Conservation (phyloP, 148 eudicot genomes). For the Persicaria maculosa region DNA sequence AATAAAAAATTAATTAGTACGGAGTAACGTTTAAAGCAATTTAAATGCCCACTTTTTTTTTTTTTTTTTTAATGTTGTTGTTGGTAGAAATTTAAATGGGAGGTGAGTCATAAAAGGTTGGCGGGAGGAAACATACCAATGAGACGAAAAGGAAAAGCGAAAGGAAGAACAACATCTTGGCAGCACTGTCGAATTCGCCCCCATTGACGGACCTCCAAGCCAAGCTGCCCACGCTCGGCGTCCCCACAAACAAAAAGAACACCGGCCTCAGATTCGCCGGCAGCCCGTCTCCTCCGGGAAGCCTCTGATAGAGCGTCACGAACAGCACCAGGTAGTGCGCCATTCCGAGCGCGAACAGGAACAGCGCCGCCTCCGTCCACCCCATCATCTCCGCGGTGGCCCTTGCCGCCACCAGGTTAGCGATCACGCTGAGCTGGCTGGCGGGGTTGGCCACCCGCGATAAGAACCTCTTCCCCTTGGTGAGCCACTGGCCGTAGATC, state of each 20-base stretch:
- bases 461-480: constrained; percentile 41
- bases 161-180: constrained; percentile 63
- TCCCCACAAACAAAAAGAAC: constrained; percentile 47
- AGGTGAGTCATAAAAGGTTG: neutral
- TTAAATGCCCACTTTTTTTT: no score
- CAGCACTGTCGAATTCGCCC: constrained; percentile 24
- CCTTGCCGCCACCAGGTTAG: constrained; percentile 47
- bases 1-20: no score
- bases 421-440: constrained; percentile 46
- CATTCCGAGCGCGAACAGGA: constrained; percentile 61
- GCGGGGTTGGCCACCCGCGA: constrained; percentile 53
- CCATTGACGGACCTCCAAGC: constrained; percentile 52
- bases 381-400: constrained; percentile 55
- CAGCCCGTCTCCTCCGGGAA: constrained; percentile 38
- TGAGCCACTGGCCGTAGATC: constrained; percentile 58
- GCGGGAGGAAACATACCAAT: constrained; percentile 30
- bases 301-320: constrained; percentile 55
- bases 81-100: neutral
- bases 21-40: no score
- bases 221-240: constrained; percentile 64
- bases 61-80: neutral
- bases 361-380: constrained; percentile 45
- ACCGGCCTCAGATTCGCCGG: constrained; percentile 45
- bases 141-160: constrained; percentile 54
- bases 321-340: constrained; percentile 62